These are phyloP conservation scores for Scutellaria minor DNA, from an alignment of 257 asterid species.

Conservation along the genomic window DNA sequence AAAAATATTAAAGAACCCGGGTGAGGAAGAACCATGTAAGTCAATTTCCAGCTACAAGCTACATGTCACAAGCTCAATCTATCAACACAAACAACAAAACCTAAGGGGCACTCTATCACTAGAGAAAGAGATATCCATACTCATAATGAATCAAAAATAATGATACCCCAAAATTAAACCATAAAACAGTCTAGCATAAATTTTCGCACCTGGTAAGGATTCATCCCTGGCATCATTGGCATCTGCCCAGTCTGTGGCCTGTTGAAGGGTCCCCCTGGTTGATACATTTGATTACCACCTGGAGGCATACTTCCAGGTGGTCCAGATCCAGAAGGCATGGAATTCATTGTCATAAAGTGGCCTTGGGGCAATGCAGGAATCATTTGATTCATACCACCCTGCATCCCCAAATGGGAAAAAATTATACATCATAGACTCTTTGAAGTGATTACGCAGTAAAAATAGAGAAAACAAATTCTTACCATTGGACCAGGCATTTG, in stretches of 20 bases:
- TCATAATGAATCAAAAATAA: not conserved
- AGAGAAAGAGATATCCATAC: not conserved
- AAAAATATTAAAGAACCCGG: no score
- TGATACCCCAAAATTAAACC: not conserved
- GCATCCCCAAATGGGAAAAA: conserved; percentile 53
- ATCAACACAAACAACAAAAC: no score
- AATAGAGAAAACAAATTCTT: conserved; percentile 25
- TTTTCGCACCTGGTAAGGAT: conserved; percentile 77
- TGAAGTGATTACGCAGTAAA: conserved; percentile 25
- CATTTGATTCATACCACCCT: conserved; percentile 87
- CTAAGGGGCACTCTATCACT: not conserved
- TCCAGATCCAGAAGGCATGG: conserved; percentile 74
- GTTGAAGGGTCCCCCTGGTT: conserved; percentile 78
- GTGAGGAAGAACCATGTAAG: no score
- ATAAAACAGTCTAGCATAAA: conserved; percentile 5
- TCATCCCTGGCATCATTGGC: conserved; percentile 92
- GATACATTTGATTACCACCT: conserved; percentile 85
- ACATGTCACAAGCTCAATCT: no score
- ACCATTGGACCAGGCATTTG: conserved; percentile 76
- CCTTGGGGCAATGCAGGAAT: conserved; percentile 80
- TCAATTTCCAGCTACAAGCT: no score
- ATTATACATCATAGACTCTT: conserved; percentile 30
- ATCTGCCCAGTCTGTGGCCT: conserved; percentile 82
- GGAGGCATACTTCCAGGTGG: conserved; percentile 69
- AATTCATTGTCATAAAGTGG: conserved; percentile 78